A percentile compares a stretch with the other conserved stretches of the same genome.
phyloP scores from a whole-genome alignment of 106 monocot species.

The Dioscorea zingiberensis region DNA sequence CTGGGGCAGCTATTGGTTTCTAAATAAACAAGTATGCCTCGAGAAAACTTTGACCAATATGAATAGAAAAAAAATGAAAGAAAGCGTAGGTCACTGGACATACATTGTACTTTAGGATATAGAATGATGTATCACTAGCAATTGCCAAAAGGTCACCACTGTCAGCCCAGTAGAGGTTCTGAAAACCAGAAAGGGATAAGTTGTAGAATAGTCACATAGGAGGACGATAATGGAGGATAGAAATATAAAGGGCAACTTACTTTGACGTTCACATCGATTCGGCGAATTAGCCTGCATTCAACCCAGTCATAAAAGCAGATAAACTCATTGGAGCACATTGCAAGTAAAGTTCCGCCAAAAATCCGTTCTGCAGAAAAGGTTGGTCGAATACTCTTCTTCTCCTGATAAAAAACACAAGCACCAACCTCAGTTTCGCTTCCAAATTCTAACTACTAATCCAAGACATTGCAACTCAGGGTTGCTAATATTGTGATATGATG shows the following conservation, averaged over 20 bases:
- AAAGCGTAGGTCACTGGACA: slow-evolving; percentile 5
- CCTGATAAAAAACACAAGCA: slow-evolving; percentile 34
- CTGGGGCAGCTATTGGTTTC: too few relatives aligned
- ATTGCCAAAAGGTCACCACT: slow-evolving; percentile 91
- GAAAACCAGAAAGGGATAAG: slow-evolving; percentile 13
- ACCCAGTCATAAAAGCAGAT: slow-evolving; percentile 99
- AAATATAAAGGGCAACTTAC: slow-evolving; percentile 23
- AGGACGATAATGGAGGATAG: too few relatives aligned
- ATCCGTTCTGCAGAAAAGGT: slow-evolving; percentile 90
- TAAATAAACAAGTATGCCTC: too few relatives aligned
- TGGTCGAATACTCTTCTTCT: slow-evolving; percentile 84
- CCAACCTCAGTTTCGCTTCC: neutral
- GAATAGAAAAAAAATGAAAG: too few relatives aligned
- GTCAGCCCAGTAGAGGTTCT: slow-evolving; percentile 99
- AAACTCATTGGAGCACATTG: slow-evolving; percentile 97
- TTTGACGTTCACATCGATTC: slow-evolving; percentile 97
- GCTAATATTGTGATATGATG: too few relatives aligned
- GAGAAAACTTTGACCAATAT: too few relatives aligned
- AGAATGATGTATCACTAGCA: slow-evolving; percentile 90
- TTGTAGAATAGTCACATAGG: too few relatives aligned
- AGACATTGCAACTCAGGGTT: too few relatives aligned
- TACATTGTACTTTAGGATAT: slow-evolving; percentile 93
- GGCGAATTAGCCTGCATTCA: slow-evolving; percentile 85
- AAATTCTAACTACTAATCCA: too few relatives aligned
- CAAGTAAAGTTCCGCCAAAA: slow-evolving; percentile 78